Evolutionary conservation across 345 rosid species (phyloP), one percentile per base, ranked within the genome.

Genomic region (Ricinus communis): DNA sequence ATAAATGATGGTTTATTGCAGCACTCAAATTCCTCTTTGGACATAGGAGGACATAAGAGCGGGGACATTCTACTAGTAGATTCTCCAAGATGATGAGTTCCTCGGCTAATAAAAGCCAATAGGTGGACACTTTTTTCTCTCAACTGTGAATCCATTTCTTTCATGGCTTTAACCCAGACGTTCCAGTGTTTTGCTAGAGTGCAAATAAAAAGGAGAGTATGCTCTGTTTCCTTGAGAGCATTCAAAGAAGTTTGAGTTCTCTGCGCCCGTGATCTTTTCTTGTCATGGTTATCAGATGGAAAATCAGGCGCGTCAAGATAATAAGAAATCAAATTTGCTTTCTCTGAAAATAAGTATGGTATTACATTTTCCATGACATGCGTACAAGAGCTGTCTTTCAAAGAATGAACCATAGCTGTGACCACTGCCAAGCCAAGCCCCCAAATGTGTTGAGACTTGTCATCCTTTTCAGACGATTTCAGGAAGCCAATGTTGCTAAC

Each of bases 111-210:
- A 77, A 88, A 91, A 76, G 97, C 96, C 76, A 94, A 74, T 7
- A 91, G 84, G 80, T 91, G 98, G 72, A 94, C 85, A 73, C 90
- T 77, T 76, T 80, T 90, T 85, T 94, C 96, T 77, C 95, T 80
- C 70, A 90, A 70, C 47, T 84, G 88, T n/a, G 93, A 84, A 80
- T 90, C 95, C 80, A 78, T 76, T 47, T 90, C 93, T 84, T 87
- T 86, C 87, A 83, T 87, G 27, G 85, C 81, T 78, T 87, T 91
- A 47, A 74, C 80, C 97, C 97, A 87, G 54, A 88, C 83, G 64
- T 79, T 85, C 91, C 91, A 82, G 12, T 82, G 87, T 66, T 85
- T 86, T 68, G 91, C 89, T 45, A 90, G 77, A 49, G 68, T 80
- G 75, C 97, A 94, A 87, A 90, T 88, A 81, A 94, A 78, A 83